phyloP scores from a whole-genome alignment of 768 basidiomycete species.

The Phanerodontia chrysosporium region DNA sequence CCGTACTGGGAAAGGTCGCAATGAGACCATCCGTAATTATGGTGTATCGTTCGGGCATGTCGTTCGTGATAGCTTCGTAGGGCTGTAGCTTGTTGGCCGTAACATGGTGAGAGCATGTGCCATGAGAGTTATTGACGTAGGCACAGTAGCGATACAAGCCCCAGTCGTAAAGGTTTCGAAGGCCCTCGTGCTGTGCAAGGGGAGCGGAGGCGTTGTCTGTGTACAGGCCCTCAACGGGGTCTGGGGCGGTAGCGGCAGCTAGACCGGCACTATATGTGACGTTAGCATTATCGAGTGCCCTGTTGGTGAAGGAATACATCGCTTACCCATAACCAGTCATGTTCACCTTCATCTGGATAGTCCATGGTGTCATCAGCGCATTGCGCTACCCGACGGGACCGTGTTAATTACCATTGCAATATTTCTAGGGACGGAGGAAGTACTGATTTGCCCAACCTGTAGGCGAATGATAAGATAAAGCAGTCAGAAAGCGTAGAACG shows the following conservation, averaged over 20 bases:
- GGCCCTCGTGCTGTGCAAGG: conserved; percentile 49
- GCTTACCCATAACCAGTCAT: conserved; percentile 68
- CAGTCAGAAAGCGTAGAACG: conserved; percentile 11
- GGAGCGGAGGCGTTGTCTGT: conserved; percentile 62
- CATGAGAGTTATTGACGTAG: conserved; percentile 55
- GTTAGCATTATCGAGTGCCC: conserved; percentile 3
- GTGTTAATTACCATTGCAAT: conserved; percentile 61
- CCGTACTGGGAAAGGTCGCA: conserved; percentile 27
- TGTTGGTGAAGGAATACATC: not conserved
- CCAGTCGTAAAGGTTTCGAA: conserved; percentile 70
- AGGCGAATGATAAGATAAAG: conserved; percentile 21
- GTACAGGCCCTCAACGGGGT: conserved; percentile 62
- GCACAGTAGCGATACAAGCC: conserved; percentile 83
- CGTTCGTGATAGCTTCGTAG: conserved; percentile 56
- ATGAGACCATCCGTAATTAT: conserved; percentile 51
- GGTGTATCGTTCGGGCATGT: conserved; percentile 66
- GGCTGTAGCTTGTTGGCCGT: conserved; percentile 60
- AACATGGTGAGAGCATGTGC: conserved; percentile 61
- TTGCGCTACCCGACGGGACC: conserved; percentile 12
- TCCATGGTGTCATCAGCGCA: conserved; percentile 14
- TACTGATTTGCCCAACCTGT: conserved; percentile 81
- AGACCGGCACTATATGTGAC: conserved; percentile 46
- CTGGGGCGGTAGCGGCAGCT: conserved; percentile 39
- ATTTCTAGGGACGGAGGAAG: conserved; percentile 63
- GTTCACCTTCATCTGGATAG: conserved; percentile 58